These are phyloP conservation scores for Boletus edulis DNA, from an alignment of 768 basidiomycete genomes.

Conservation along the genomic window DNA sequence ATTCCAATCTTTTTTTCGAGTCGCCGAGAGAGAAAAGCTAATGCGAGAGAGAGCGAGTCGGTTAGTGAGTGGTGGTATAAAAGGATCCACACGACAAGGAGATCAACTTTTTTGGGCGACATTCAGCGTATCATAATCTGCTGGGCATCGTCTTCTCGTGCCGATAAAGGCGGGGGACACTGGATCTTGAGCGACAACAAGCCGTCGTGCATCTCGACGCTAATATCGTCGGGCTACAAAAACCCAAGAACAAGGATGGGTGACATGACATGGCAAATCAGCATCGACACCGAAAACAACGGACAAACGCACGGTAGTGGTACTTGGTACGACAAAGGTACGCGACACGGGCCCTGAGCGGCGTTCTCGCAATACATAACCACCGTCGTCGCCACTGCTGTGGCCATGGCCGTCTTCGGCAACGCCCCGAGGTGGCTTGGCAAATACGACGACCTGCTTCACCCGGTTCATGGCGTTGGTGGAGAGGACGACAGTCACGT, in stretches of 20 bases:
- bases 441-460: constrained; percentile 58
- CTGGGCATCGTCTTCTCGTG: constrained; percentile 40
- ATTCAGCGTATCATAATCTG: constrained; percentile 50
- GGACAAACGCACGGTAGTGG: constrained; percentile 50
- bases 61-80: constrained; percentile 10
- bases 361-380: constrained; percentile 52
- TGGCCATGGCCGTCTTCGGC: constrained; percentile 15
- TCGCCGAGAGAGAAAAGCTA: too few relatives aligned
- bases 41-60: neutral
- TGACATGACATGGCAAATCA: neutral
- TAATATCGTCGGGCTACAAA: constrained; percentile 51
- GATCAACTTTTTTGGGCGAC: neutral
- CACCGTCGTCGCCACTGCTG: constrained; percentile 8
- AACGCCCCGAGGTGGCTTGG: constrained; percentile 42
- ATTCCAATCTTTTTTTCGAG: neutral
- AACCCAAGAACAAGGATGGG: neutral
- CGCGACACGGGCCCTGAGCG: constrained; percentile 50
- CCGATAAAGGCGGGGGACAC: constrained; percentile 40
- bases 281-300: neutral
- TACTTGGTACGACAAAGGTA: constrained; percentile 51
- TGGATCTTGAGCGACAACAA: constrained; percentile 56
- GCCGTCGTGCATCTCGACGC: constrained; percentile 57
- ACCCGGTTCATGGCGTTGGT: constrained; percentile 60
- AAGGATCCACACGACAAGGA: constrained; percentile 9
- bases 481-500: constrained; percentile 58